Percentiles rank a stretch among this genome's conserved stretches.
Evolutionary conservation across 306 rosid genomes (phyloP).

Genomic region (Corylus americana): DNA sequence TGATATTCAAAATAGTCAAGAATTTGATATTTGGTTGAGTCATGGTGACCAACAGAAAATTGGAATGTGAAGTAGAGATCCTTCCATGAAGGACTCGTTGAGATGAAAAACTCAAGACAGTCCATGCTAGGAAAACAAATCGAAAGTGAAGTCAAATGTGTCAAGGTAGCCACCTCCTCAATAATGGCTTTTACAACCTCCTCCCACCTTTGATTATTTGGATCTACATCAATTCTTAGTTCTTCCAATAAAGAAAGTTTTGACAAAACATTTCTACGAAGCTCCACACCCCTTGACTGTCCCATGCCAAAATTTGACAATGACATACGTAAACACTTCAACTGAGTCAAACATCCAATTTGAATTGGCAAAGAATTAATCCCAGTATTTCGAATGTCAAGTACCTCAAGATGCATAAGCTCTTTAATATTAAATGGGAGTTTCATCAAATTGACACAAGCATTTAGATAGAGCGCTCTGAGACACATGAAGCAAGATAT

Average conservation of each 20-base stretch:
- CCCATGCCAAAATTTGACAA: not conserved
- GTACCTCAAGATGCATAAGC: slow-evolving; percentile 32
- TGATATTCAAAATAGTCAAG: slow-evolving; percentile 22
- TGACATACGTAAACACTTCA: slow-evolving; percentile 29
- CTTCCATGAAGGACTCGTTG: slow-evolving; percentile 13
- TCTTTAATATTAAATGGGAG: slow-evolving; percentile 5
- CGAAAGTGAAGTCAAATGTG: slow-evolving; percentile 3
- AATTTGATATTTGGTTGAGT: slow-evolving; percentile 16
- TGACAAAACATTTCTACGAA: slow-evolving; percentile 4
- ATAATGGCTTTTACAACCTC: slow-evolving; percentile 1
- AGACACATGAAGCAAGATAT: slow-evolving; percentile 20
- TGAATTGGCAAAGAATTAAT: slow-evolving; percentile 11
- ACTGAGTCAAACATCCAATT: slow-evolving; percentile 5
- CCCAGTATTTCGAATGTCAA: slow-evolving; percentile 27
- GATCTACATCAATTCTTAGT: slow-evolving; percentile 25
- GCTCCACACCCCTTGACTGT: not conserved
- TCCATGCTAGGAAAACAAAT: slow-evolving; percentile 20
- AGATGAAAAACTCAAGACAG: slow-evolving; percentile 18
- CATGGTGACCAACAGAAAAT: slow-evolving; percentile 30
- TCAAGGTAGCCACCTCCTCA: slow-evolving; percentile 20
- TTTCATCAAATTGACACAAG: not conserved
- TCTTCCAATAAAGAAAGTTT: slow-evolving; percentile 32
- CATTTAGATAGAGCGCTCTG: slow-evolving; percentile 20
- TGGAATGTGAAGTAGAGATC: not conserved
- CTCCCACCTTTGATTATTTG: slow-evolving; percentile 1